Conservation (phyloP, 164 flowering plant genomes). For the Piper longum region DNA sequence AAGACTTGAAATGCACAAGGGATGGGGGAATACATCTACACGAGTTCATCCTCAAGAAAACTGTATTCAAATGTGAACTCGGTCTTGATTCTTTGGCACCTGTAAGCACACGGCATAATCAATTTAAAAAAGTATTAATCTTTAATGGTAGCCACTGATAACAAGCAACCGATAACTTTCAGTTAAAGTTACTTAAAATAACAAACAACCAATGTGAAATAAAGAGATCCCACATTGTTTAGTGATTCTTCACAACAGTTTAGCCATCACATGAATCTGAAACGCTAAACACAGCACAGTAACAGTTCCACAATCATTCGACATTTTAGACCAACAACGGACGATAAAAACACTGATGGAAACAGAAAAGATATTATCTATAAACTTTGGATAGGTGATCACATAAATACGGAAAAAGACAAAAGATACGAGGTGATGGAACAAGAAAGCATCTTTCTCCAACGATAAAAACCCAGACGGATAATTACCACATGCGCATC, state of each 20-base stretch:
- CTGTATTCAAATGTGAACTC: conserved; percentile 90
- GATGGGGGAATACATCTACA: conserved; percentile 15
- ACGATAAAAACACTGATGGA: too few species aligned
- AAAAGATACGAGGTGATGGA: not conserved
- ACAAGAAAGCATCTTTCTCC: too few species aligned
- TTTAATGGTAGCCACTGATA: not conserved
- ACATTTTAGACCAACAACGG: not conserved
- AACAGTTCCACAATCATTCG: not conserved
- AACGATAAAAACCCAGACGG: too few species aligned
- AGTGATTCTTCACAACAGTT: too few species aligned
- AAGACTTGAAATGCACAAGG: not conserved
- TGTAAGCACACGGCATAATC: conserved; percentile 10
- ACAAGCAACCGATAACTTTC: not conserved
- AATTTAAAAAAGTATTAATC: too few species aligned
- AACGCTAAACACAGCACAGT: not conserved
- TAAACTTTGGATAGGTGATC: not conserved
- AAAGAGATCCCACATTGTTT: too few species aligned
- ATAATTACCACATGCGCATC: too few species aligned
- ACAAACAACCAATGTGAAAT: too few species aligned
- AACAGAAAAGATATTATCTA: not conserved
- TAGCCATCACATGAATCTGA: not conserved
- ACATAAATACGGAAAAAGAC: not conserved
- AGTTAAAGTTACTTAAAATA: too few species aligned
- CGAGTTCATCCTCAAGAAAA: conserved; percentile 88
- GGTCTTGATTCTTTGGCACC: conserved; percentile 93